These are phyloP conservation scores for Sugiyamaella boreocaroliniensis DNA, from an alignment of 805 yeast genomes.

Conservation along the genomic window DNA sequence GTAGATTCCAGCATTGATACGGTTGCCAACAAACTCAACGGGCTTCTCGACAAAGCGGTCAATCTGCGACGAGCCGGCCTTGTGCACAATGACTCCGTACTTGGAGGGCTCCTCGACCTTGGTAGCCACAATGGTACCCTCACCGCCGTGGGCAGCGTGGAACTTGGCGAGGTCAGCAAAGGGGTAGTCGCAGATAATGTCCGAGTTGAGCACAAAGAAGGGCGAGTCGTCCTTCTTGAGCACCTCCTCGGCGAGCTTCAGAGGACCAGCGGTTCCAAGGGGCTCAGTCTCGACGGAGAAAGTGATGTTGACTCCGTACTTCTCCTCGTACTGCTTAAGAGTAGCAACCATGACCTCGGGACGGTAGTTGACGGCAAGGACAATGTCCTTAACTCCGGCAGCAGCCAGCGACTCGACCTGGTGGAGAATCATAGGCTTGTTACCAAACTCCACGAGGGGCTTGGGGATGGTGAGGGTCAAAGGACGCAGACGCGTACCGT, in stretches of 20 bases:
- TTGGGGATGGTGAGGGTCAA: slow-evolving; percentile 90
- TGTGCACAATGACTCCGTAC: slow-evolving; percentile 98
- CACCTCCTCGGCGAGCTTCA: slow-evolving; percentile 91
- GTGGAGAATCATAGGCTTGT: slow-evolving; percentile 98
- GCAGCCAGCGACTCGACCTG: slow-evolving; percentile 96
- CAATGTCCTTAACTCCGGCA: slow-evolving; percentile 98
- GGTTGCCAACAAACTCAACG: slow-evolving; percentile 98
- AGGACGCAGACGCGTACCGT: slow-evolving; percentile 99
- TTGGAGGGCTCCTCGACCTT: slow-evolving; percentile 99
- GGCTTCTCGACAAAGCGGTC: slow-evolving; percentile 99
- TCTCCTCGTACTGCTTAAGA: slow-evolving; percentile 86
- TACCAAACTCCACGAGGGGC: slow-evolving; percentile 96
- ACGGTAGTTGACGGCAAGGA: slow-evolving; percentile 96
- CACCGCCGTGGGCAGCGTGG: slow-evolving; percentile 95
- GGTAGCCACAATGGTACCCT: slow-evolving; percentile 98
- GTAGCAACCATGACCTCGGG: slow-evolving; percentile 99
- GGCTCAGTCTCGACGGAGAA: slow-evolving; percentile 99
- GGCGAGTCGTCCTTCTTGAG: slow-evolving; percentile 93
- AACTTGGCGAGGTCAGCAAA: slow-evolving; percentile 84
- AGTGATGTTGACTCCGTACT: slow-evolving; percentile 90
- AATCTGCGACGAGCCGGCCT: slow-evolving; percentile 88
- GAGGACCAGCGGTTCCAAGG: slow-evolving; percentile 98
- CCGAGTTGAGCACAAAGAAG: slow-evolving; percentile 95
- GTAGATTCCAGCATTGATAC: slow-evolving; percentile 99
- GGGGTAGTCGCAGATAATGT: slow-evolving; percentile 98